Evolutionary conservation across 108 stramenopile genomes (phyloP), one percentile per base, ranked within the genome.

Genomic region (Cyclotella distinguenda): DNA sequence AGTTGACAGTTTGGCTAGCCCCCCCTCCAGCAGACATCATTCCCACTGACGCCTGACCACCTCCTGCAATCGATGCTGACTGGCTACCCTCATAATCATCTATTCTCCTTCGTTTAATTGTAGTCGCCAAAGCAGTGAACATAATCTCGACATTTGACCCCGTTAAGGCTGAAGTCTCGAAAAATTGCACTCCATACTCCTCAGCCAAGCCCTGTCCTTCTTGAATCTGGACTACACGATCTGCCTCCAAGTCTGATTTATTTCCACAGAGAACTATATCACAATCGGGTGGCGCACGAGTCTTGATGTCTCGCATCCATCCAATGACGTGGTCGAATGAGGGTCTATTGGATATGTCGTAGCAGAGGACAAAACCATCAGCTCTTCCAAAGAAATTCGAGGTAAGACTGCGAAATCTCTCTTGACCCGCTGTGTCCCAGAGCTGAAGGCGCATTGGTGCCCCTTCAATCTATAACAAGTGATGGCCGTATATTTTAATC

Each of bases 371-470:
- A 66, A 96, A 91, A 21, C 94, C 97, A 68, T 97, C 93, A 36
- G 95, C 97, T 35, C 89, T 66, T 12, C 95, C 93, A 74, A 95
- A 97, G 81, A 95, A 97, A 61, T 94, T 94, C 28, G 93, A 88
- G 27, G 97, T 97, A 34, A 97, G 74, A 38, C 85, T 85, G 15
- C 94, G 90, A 77, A 95, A 97, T 49, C 97, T 68, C 74, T 97
- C 97, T 77, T 96, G 96, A 34, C 96, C 96, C 9, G 96, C 96
- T 8, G 96, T 96, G 76, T 96, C 96, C 96, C 96, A 96, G 28
- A 95, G 78, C 74, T 95, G 91, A 13, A 94, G 76, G 16, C 91
- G 71, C 89, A 94, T 90, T 27, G 87, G 88, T 19, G 84, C 89
- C 18, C 85, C 86, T 78, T 94, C 89, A 62, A 94, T 88, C 87